Percentiles rank a stretch among this genome's conserved stretches.
phyloP scores from a whole-genome alignment of 495 filamentous ascomycete species.

The Aspergillus campestris region DNA sequence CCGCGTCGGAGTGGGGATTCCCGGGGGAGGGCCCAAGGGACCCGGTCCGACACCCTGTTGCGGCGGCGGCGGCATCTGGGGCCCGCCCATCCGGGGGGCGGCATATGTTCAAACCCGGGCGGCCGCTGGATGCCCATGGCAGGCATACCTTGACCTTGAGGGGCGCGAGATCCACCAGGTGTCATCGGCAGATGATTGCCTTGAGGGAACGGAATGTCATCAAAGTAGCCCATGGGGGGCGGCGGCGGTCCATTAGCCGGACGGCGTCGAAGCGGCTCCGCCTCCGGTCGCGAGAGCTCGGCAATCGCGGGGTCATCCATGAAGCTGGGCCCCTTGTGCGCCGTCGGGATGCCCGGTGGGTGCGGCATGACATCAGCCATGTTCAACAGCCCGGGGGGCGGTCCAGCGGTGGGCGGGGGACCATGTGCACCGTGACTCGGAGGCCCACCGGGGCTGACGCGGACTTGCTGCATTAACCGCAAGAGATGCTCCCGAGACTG shows the following conservation, averaged over 20 bases:
- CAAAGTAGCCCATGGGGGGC: constrained; percentile 35
- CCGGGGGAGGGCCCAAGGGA: constrained; percentile 39
- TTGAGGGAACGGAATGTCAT: constrained; percentile 34
- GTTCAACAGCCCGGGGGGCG: constrained; percentile 30
- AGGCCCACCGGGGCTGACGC: constrained; percentile 21
- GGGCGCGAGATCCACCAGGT: constrained; percentile 27
- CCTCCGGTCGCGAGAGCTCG: constrained; percentile 39
- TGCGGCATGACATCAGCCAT: constrained; percentile 40
- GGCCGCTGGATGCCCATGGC: constrained; percentile 38
- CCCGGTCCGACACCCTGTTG: constrained; percentile 31
- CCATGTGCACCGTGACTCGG: constrained; percentile 17
- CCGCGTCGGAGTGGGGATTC: constrained; percentile 32
- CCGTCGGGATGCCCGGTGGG: constrained; percentile 33
- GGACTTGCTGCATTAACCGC: constrained; percentile 45
- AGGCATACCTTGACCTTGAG: constrained; percentile 26
- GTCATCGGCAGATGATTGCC: constrained; percentile 29
- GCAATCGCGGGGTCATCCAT: constrained; percentile 41
- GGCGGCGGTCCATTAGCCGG: constrained; percentile 25
- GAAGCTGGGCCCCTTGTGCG: constrained; percentile 34
- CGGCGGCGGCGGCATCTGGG: constrained; percentile 27
- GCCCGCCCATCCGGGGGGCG: constrained; percentile 34
- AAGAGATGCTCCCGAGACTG: constrained; percentile 41
- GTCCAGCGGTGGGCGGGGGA: constrained; percentile 27
- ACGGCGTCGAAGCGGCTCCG: constrained; percentile 32
- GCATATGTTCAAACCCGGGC: constrained; percentile 42